Conservation (phyloP, 371 early-diverging fungal genomes). For the Parasitella parasitica region DNA sequence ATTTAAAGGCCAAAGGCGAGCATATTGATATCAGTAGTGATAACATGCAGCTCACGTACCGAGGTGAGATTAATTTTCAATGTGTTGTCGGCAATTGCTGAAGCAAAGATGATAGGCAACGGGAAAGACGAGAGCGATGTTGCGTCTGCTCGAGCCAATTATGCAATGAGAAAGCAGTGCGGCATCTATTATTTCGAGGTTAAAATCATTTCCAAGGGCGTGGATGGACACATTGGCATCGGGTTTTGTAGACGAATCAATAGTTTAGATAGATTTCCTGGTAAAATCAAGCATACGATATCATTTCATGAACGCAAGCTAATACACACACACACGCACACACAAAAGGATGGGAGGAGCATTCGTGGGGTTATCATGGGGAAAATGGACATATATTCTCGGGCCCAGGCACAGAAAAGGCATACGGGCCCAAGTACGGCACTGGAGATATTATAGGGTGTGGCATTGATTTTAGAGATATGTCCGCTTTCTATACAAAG, state of each 20-base stretch:
- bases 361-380: conserved; percentile 90
- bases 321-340: not conserved
- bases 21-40: conserved; percentile 52
- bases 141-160: conserved; percentile 77
- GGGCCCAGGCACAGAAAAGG: conserved; percentile 75
- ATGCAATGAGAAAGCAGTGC: conserved; percentile 77
- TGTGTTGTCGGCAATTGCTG: not conserved
- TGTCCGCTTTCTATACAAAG: conserved; percentile 85
- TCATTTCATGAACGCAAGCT: too few species aligned
- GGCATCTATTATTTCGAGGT: conserved; percentile 95
- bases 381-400: conserved; percentile 88
- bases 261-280: conserved; percentile 64
- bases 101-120: conserved; percentile 55
- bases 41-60: conserved; percentile 58
- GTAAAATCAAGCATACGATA: too few species aligned
- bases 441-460: conserved; percentile 95
- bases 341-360: conserved; percentile 58
- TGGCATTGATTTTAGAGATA: conserved; percentile 79
- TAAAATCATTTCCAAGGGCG: conserved; percentile 81
- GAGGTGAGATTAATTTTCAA: conserved; percentile 31
- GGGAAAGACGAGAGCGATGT: conserved; percentile 82
- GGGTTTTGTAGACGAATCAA: conserved; percentile 74
- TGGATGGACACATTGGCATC: conserved; percentile 90
- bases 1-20: conserved; percentile 55
- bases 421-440: conserved; percentile 87